phyloP scores from a whole-genome alignment of 2,329 filamentous ascomycete species.

The Fusarium succisae region DNA sequence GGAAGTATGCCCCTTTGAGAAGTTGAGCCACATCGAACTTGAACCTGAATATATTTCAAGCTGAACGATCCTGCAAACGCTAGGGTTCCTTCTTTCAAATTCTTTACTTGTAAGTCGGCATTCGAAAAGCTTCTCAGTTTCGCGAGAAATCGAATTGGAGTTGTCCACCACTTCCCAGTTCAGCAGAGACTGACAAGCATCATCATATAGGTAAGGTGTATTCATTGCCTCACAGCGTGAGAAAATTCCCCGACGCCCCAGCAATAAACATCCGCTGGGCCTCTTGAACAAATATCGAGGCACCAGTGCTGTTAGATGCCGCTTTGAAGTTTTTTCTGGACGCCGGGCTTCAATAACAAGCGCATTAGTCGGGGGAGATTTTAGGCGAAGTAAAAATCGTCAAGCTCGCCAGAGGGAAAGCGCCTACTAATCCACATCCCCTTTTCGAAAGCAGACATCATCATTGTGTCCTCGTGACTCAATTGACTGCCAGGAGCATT shows the following conservation, averaged over 20 bases:
- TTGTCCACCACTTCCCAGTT: not conserved
- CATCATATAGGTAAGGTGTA: not conserved
- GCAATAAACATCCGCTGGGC: not conserved
- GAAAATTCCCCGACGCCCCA: not conserved
- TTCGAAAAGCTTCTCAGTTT: not conserved
- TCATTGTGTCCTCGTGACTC: not conserved
- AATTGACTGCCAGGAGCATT: slow-evolving; percentile 6
- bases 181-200: slow-evolving; percentile 13
- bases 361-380: not conserved
- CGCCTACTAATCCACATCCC: slow-evolving; percentile 1
- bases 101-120: not conserved
- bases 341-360: not conserved
- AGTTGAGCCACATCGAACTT: slow-evolving; percentile 11
- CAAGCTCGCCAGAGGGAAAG: not conserved
- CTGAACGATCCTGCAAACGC: slow-evolving; percentile 4
- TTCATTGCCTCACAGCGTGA: not conserved
- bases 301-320: not conserved
- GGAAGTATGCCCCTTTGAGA: slow-evolving; percentile 32
- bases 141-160: not conserved
- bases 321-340: not conserved
- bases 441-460: not conserved
- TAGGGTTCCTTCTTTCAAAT: not conserved
- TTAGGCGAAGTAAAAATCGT: not conserved
- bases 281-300: not conserved
- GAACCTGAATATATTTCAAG: slow-evolving; percentile 30